Evolutionary conservation across 2,329 filamentous ascomycete species (phyloP), one percentile per base, ranked within the genome.

Genomic region (Boeremia exigua): DNA sequence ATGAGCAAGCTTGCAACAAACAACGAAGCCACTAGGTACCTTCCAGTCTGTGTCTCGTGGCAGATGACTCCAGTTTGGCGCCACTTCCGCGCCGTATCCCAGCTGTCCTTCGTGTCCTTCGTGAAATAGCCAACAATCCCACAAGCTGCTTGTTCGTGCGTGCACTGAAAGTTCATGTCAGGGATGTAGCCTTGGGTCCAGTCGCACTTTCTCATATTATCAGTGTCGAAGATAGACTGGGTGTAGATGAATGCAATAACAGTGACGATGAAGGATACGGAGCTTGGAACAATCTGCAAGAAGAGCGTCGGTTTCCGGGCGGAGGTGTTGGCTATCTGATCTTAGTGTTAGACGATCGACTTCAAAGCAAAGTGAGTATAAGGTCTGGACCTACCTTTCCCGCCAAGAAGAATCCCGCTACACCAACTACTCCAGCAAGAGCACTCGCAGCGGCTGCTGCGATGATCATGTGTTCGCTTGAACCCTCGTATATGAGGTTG

Each of bases 121-220:
- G 19, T 23, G 27, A 51, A 47, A 42, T 51, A 51, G 6, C n/a
- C 30, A 2, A 19, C 53, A 7, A 56, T 51, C 5, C 30, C 33
- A 47, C 53, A 56, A 12, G 53, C 48, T 25, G 53, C 53, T 7
- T 46, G 47, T 40, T 56, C 47, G 4, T 46, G 47, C 2, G 53
- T 56, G 47, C 53, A 56, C 5, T 29, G 23, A 4, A 56, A 32
- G 6, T 28, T 32, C 15, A 34, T 38, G 30, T 39, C 14, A 8
- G 40, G 47, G 27, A 40, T 47, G 37, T 56, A 56, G 6, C 53
- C 53, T 2, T 42, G 27, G 6, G 44, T 42, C 53, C 53, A 51
- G 36, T 43, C 28, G 43, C 53, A 56, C 19, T 30, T 12, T 9
- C 53, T 40, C 8, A 28, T 34, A 29, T 56, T 42, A 15, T 56